These are phyloP conservation scores for Cercospora canescens DNA, from an alignment of 2,329 filamentous ascomycete genomes.

Conservation along the genomic window DNA sequence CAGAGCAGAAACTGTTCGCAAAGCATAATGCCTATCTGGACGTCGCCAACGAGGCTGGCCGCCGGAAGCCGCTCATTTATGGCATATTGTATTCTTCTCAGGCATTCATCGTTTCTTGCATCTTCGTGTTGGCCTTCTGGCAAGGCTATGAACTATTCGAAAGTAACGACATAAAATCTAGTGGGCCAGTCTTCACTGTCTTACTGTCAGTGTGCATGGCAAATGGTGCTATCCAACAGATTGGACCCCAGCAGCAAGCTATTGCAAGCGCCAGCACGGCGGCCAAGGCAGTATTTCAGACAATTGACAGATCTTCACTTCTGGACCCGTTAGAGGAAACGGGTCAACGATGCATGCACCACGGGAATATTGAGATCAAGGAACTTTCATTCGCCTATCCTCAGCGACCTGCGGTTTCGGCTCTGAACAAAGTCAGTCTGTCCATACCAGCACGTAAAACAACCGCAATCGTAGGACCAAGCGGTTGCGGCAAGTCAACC, in stretches of 20 bases:
- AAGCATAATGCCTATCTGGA: conserved; percentile 46
- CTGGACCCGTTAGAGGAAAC: conserved; percentile 38
- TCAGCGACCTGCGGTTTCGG: conserved; percentile 36
- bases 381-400: conserved; percentile 74
- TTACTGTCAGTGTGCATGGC: conserved; percentile 15
- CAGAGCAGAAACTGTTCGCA: conserved; percentile 38
- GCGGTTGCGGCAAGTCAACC: conserved; percentile 41
- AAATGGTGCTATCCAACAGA: conserved; percentile 39
- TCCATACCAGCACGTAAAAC: conserved; percentile 42
- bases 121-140: conserved; percentile 45
- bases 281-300: conserved; percentile 42
- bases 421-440: conserved; percentile 38
- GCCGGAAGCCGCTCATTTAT: conserved; percentile 44
- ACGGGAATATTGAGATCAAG: conserved; percentile 59
- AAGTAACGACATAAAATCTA: conserved; percentile 33
- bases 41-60: conserved; percentile 45
- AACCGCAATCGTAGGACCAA: conserved; percentile 46
- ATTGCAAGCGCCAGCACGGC: conserved; percentile 44
- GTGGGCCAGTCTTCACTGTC: conserved; percentile 37
- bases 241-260: conserved; percentile 42
- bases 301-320: conserved; percentile 41
- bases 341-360: conserved; percentile 20
- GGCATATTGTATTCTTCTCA: conserved; percentile 44
- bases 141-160: conserved; percentile 40
- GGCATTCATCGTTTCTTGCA: conserved; percentile 43